These are phyloP conservation scores for Hirsutella rhossiliensis DNA, from an alignment of 2,329 filamentous ascomycete genomes.

Conservation along the genomic window DNA sequence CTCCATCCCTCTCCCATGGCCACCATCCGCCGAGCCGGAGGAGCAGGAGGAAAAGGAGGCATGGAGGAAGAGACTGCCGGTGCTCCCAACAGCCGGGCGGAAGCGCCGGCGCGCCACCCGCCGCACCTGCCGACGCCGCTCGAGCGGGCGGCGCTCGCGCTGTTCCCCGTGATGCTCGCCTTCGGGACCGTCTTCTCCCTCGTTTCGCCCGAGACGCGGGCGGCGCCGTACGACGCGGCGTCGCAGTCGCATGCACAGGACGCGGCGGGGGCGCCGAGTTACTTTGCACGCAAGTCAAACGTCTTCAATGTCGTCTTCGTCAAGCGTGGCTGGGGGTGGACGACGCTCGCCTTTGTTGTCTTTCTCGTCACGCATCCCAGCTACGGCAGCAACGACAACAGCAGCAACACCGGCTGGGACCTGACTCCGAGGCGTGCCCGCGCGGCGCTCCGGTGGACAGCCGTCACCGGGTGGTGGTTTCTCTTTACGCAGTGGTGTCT, in stretches of 20 bases:
- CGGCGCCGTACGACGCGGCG: slow-evolving; percentile 47
- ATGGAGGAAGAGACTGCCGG: no score
- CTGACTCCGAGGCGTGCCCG: background rate
- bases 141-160: slow-evolving; percentile 49
- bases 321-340: slow-evolving; percentile 92
- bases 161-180: slow-evolving; percentile 69
- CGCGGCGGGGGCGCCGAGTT: slow-evolving; percentile 52
- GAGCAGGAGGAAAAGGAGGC: no score
- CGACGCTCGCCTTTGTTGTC: slow-evolving; percentile 58
- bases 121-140: slow-evolving; percentile 59
- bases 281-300: slow-evolving; percentile 92
- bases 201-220: slow-evolving; percentile 60
- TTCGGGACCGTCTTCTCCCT: slow-evolving; percentile 73
- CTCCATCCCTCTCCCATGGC: no score
- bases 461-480: slow-evolving; percentile 70
- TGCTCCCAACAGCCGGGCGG: slow-evolving; percentile 1
- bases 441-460: slow-evolving; percentile 45
- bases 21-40: no score
- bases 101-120: slow-evolving; percentile 24
- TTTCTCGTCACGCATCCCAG: slow-evolving; percentile 59
- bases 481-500: slow-evolving; percentile 95
- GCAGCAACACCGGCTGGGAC: background rate
- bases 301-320: slow-evolving; percentile 89
- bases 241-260: slow-evolving; percentile 52
- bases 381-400: slow-evolving; percentile 2